Evolutionary conservation across 179 eudicot genomes (phyloP), one percentile per base, ranked within the genome.

Genomic region (Amaranthus tricolor): DNA sequence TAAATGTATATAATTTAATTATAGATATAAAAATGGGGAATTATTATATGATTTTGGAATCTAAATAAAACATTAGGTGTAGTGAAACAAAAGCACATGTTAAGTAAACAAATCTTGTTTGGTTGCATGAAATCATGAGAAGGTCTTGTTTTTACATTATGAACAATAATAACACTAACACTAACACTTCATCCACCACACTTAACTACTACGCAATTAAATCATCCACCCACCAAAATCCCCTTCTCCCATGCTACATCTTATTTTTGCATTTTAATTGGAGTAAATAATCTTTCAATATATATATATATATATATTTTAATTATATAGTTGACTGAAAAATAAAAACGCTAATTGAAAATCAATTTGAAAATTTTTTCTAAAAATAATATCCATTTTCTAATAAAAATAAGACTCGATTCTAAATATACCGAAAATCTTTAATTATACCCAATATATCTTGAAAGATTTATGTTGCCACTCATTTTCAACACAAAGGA

Each of bases 121-220:
- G n/a, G 56, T 24, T 54, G 16, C 19, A 71, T 53, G 64, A 43
- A 70, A 56, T 70, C 68, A 59, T 68, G 0, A 68, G 10, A 21
- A 60, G 6, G 16, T 57, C 24, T 47, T 19, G 40, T 5, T 40
- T 17, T 9, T 51, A 24, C 63, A 71, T 57, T 31, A 49, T 31
- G 73, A 67, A n/a, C 40, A 31, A 31, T 31, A 31, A 51, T n/a
- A 12, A 20, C 6, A 7, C 2, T 15, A 49, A 19, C 4, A 55
- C 9, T 72, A 48, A 62, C 44, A 70, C 64, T 73, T 69, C 55
- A 78, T 69, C 81, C 62, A 73, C 31, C 7, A 73, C 57, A 72
- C 77, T 73, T 73, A 60, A 73, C 77, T 51, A 73, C 77, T 78
- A 78, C 73, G 77, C 74, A 67, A 78, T 45, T 56, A 49, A 15